phyloP scores from a whole-genome alignment of 2,329 filamentous ascomycete genomes.

The Orbilia brochopaga region DNA sequence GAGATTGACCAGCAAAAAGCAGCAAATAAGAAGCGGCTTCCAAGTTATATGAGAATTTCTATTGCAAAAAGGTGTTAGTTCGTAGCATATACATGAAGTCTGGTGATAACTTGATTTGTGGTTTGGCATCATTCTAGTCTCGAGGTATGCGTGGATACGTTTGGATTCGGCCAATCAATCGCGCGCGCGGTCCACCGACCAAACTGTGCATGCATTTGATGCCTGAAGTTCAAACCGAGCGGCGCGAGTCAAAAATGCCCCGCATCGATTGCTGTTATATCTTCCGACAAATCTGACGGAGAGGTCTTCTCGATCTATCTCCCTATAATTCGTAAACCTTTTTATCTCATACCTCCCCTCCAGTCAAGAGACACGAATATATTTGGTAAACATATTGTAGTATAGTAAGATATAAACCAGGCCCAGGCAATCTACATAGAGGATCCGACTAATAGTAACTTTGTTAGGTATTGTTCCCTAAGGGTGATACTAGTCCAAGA shows the following conservation, averaged over 20 bases:
- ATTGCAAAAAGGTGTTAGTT: no score
- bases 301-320: background rate
- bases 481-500: background rate
- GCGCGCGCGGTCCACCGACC: background rate
- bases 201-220: slow-evolving; percentile 1
- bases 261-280: background rate
- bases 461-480: background rate
- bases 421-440: background rate
- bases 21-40: no score
- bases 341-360: background rate
- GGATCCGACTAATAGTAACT: background rate
- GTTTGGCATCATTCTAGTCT: no score
- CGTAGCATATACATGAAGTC: no score
- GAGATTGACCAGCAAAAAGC: no score
- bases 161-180: no score
- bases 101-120: no score
- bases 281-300: background rate
- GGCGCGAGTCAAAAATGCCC: background rate
- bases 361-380: background rate
- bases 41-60: no score
- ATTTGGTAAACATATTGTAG: background rate
- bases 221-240: background rate
- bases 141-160: no score
- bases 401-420: background rate
- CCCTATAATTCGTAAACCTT: background rate